These are phyloP conservation scores for Sclerospora graminicola DNA, from an alignment of 352 stramenopile species.

Conservation along the genomic window DNA sequence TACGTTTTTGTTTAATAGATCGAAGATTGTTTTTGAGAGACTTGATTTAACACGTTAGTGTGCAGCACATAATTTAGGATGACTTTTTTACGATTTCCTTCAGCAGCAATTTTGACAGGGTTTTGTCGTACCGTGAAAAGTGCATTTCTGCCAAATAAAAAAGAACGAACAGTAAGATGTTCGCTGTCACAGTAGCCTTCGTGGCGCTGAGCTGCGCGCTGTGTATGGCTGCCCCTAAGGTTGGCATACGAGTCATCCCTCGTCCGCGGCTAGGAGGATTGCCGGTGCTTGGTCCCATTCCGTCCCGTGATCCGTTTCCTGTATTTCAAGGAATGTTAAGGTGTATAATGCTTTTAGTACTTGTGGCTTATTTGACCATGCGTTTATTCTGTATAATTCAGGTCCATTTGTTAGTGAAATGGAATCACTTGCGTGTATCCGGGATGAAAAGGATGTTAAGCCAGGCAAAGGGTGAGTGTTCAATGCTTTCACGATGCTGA, in stretches of 20 bases:
- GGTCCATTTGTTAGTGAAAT: constrained; percentile 29
- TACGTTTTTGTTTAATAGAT: no score
- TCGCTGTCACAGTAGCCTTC: constrained; percentile 9
- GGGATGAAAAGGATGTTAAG: constrained; percentile 29
- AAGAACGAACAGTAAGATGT: no score
- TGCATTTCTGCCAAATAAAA: no score
- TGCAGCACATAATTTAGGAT: no score
- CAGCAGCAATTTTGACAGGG: no score
- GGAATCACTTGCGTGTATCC: constrained; percentile 30
- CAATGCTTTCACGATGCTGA: not conserved
- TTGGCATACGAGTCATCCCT: constrained; percentile 52
- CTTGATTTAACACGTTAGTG: no score
- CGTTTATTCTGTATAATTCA: constrained; percentile 2
- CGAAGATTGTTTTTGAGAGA: no score
- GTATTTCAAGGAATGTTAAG: constrained; percentile 25
- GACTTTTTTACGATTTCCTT: no score
- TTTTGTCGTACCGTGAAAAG: no score
- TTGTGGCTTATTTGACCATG: not conserved
- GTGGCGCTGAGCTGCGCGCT: constrained; percentile 14
- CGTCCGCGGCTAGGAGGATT: constrained; percentile 14
- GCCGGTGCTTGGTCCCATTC: constrained; percentile 22
- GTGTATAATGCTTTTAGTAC: constrained; percentile 2
- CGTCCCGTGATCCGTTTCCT: constrained; percentile 34
- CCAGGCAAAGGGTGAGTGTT: constrained; percentile 31
- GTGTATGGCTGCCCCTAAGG: constrained; percentile 32